These are phyloP conservation scores for Coemansia pectinata DNA, from an alignment of 192 early-diverging fungal genomes.

Conservation along the genomic window DNA sequence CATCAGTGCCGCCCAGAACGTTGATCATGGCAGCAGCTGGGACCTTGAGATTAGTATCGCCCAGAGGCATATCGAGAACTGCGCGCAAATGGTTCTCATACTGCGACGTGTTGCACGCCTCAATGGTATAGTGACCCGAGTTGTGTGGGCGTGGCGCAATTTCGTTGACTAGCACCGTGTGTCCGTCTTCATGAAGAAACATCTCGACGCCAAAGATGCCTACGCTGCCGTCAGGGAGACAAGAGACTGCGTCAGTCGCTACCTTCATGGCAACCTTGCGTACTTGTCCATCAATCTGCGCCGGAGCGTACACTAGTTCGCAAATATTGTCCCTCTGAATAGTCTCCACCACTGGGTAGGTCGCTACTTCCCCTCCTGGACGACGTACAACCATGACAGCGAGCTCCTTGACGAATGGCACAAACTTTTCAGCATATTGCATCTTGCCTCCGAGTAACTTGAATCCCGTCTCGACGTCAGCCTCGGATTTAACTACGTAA, in stretches of 20 bases:
- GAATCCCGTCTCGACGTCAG: constrained; percentile 61
- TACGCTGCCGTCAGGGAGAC: constrained; percentile 70
- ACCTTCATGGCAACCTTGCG: constrained; percentile 70
- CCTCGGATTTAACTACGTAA: constrained; percentile 74
- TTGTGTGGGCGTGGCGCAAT: constrained; percentile 99
- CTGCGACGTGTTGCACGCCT: constrained; percentile 96
- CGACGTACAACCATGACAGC: constrained; percentile 97
- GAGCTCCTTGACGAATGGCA: constrained; percentile 88
- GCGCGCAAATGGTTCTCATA: constrained; percentile 94
- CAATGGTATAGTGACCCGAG: constrained; percentile 98
- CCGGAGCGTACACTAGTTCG: constrained; percentile 93
- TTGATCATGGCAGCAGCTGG: constrained; percentile 94
- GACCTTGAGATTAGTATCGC: constrained; percentile 84
- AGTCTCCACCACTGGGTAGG: constrained; percentile 96
- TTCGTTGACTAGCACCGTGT: constrained; percentile 87
- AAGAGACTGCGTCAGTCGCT: constrained; percentile 79
- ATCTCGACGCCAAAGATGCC: constrained; percentile 99
- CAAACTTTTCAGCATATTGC: constrained; percentile 95
- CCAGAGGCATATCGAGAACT: constrained; percentile 88
- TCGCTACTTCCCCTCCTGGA: constrained; percentile 59
- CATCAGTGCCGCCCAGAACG: constrained; percentile 75
- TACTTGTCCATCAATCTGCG: constrained; percentile 88
- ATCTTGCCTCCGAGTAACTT: constrained; percentile 56
- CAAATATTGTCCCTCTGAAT: constrained; percentile 97
- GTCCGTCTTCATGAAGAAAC: constrained; percentile 88